Percentiles rank a stretch among this genome's conserved stretches.
phyloP scores from a whole-genome alignment of 2,329 filamentous ascomycete genomes.

The Aspergillus fumigatus region DNA sequence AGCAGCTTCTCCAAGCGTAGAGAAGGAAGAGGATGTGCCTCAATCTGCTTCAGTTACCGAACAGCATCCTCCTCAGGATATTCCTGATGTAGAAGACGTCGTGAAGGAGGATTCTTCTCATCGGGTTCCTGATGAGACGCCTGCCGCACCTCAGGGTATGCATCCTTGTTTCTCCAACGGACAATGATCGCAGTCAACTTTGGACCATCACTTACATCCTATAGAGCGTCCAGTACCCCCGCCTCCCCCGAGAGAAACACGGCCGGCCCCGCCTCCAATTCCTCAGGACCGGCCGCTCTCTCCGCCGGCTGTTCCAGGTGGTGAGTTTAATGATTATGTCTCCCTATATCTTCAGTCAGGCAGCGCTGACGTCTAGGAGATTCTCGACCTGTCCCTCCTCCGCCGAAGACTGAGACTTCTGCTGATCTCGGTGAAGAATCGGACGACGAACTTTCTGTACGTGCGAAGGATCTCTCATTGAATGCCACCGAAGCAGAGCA shows the following conservation, averaged over 20 bases:
- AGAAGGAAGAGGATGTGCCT: conserved; percentile 50
- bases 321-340: conserved; percentile 45
- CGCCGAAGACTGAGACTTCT: conserved; percentile 54
- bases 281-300: conserved; percentile 32
- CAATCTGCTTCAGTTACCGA: conserved; percentile 39
- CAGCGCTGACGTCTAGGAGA: conserved; percentile 22
- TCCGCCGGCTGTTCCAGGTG: conserved; percentile 43
- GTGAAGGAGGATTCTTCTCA: conserved; percentile 29
- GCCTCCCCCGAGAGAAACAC: conserved; percentile 39
- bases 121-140: conserved; percentile 38
- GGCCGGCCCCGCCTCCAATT: conserved; percentile 35
- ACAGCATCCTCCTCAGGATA: conserved; percentile 41
- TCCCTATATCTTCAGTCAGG: not conserved
- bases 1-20: conserved; percentile 41
- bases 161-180: not conserved
- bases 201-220: conserved; percentile 2
- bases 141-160: conserved; percentile 51
- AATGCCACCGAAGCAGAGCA: conserved; percentile 39
- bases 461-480: conserved; percentile 42
- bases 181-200: not conserved
- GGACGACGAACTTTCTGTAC: conserved; percentile 74
- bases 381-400: conserved; percentile 61
- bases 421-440: conserved; percentile 78
- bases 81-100: conserved; percentile 53
- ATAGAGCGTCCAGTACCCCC: conserved; percentile 45